Conservation (phyloP, 768 basidiomycete species). For the Rhizopogon roseolus region DNA sequence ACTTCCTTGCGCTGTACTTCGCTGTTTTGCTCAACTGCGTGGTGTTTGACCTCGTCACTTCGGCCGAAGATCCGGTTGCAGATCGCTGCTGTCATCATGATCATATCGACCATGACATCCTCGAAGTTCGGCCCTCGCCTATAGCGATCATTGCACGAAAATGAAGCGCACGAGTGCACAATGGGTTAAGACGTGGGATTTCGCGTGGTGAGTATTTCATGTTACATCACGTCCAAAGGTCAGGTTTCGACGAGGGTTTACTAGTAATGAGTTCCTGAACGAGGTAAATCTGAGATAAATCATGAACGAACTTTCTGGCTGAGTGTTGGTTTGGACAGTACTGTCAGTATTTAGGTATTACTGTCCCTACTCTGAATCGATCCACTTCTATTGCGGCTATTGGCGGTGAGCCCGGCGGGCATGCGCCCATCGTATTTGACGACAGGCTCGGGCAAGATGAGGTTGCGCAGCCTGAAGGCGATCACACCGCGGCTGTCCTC, state of each 20-base stretch:
- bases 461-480: conserved; percentile 6
- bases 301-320: not conserved
- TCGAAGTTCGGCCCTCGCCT: conserved; percentile 29
- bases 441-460: conserved; percentile 26
- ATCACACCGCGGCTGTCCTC: conserved; percentile 33
- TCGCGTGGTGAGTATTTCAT: conserved; percentile 61
- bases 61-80: conserved; percentile 74
- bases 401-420: conserved; percentile 50
- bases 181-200: conserved; percentile 96
- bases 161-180: conserved; percentile 66
- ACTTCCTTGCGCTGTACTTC: conserved; percentile 95
- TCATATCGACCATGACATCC: conserved; percentile 40
- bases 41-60: conserved; percentile 84
- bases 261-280: conserved; percentile 64
- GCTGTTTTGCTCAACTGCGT: conserved; percentile 74
- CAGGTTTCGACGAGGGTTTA: not conserved
- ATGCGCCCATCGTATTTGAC: conserved; percentile 49
- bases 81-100: conserved; percentile 67
- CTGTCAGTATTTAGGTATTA: conserved; percentile 42
- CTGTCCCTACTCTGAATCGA: conserved; percentile 34
- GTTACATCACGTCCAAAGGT: not conserved
- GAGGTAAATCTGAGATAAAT: conserved; percentile 41
- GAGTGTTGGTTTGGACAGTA: conserved; percentile 36
- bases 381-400: conserved; percentile 39
- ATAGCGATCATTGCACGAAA: conserved; percentile 87